A percentile compares a stretch with the other conserved stretches of the same genome.
These are phyloP conservation scores for Pythium sp. DNA, from an alignment of 352 stramenopile genomes.

Conservation along the genomic window DNA sequence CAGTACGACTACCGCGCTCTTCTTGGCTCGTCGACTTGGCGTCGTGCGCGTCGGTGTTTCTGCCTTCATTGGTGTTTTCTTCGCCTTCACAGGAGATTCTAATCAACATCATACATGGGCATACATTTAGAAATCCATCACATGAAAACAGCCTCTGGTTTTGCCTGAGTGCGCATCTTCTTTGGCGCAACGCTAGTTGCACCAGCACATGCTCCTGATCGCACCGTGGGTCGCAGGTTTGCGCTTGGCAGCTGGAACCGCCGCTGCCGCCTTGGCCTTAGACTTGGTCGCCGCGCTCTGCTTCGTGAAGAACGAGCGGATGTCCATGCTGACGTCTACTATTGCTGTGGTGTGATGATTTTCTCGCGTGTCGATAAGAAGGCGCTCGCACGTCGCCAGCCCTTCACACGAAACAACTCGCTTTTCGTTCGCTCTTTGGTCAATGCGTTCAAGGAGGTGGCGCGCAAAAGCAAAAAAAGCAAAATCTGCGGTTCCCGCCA, in stretches of 20 bases:
- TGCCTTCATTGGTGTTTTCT: slow-evolving; percentile 8
- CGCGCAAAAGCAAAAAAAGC: no score
- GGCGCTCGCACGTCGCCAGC: no score
- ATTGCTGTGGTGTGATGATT: no score
- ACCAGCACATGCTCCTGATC: background rate
- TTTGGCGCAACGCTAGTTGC: background rate
- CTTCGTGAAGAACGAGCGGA: slow-evolving; percentile 81
- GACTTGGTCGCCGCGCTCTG: slow-evolving; percentile 23
- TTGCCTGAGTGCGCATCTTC: no score
- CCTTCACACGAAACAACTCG: no score
- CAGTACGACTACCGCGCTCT: slow-evolving; percentile 41
- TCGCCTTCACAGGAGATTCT: slow-evolving; percentile 8
- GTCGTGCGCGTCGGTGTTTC: slow-evolving; percentile 25
- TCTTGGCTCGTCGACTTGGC: slow-evolving; percentile 33
- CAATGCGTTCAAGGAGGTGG: no score
- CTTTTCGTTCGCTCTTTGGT: no score
- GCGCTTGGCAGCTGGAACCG: slow-evolving; percentile 1
- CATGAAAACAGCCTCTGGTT: no score
- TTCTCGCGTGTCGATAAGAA: no score
- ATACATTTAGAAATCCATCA: background rate
- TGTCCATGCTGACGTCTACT: slow-evolving; percentile 52
- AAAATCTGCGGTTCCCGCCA: no score
- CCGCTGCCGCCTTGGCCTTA: background rate
- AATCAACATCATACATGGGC: background rate
- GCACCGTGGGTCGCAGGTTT: background rate